These are phyloP conservation scores for Vitis riparia DNA, from an alignment of 164 flowering plant genomes.

Conservation along the genomic window DNA sequence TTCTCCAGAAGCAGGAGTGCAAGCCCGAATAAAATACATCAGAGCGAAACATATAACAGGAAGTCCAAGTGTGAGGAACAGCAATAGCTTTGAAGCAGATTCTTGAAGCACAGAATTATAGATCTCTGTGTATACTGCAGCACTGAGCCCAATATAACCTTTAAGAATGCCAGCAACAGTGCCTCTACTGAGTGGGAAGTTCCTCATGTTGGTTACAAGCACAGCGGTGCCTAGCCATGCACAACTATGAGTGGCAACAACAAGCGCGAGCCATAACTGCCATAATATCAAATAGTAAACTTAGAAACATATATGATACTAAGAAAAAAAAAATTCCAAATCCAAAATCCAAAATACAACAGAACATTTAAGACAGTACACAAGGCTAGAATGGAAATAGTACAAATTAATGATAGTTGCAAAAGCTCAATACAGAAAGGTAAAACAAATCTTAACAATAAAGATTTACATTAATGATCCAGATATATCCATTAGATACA, in stretches of 20 bases:
- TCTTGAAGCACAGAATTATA: slow-evolving; percentile 44
- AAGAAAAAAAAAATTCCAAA: too few relatives aligned
- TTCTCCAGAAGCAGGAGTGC: slow-evolving; percentile 77
- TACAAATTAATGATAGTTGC: too few relatives aligned
- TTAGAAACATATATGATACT: too few relatives aligned
- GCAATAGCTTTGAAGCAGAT: slow-evolving; percentile 57
- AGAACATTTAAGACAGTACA: background rate
- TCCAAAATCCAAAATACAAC: background rate
- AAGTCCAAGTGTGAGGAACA: slow-evolving; percentile 72
- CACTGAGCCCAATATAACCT: slow-evolving; percentile 48
- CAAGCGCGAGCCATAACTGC: slow-evolving; percentile 37
- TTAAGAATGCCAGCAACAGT: slow-evolving; percentile 57
- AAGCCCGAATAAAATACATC: slow-evolving; percentile 76
- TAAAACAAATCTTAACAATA: too few relatives aligned
- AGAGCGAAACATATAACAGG: slow-evolving; percentile 57
- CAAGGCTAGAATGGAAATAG: background rate
- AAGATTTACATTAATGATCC: too few relatives aligned
- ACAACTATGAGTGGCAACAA: slow-evolving; percentile 39
- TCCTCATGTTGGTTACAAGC: slow-evolving; percentile 54
- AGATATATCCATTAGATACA: too few relatives aligned
- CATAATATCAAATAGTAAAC: slow-evolving; percentile 1
- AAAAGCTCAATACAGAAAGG: too few relatives aligned
- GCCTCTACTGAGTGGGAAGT: slow-evolving; percentile 50
- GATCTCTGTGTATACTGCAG: slow-evolving; percentile 42
- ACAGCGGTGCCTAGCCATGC: slow-evolving; percentile 52